Percentiles rank a stretch among this genome's conserved stretches.
Evolutionary conservation across 371 early-diverging fungal species (phyloP).

Genomic region (Rhizopus delemar): DNA sequence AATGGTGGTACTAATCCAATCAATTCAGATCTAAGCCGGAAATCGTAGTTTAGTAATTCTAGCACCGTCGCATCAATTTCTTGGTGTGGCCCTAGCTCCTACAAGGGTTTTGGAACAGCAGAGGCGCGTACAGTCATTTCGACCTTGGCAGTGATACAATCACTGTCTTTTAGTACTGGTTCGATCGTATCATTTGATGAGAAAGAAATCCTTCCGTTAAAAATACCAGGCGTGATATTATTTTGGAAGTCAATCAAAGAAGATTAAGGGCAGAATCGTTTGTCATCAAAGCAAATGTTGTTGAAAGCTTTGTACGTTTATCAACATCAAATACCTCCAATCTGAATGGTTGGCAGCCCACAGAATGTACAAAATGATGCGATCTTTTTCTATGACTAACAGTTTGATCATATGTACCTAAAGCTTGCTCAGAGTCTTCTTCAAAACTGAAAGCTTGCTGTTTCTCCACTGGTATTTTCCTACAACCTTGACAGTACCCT

Average conservation of each 20-base stretch:
- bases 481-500: slow-evolving; percentile 17
- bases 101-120: slow-evolving; percentile 19
- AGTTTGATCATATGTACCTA: slow-evolving; percentile 17
- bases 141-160: slow-evolving; percentile 18
- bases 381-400: slow-evolving; percentile 20
- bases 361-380: slow-evolving; percentile 20
- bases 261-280: slow-evolving; percentile 18
- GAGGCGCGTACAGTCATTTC: slow-evolving; percentile 20
- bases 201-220: slow-evolving; percentile 22
- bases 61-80: slow-evolving; percentile 18
- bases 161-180: slow-evolving; percentile 19
- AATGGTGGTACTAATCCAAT: slow-evolving; percentile 19
- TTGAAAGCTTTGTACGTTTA: slow-evolving; percentile 22
- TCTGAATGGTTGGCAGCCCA: slow-evolving; percentile 17
- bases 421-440: not conserved
- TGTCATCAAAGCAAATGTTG: slow-evolving; percentile 18
- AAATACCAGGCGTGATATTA: slow-evolving; percentile 24
- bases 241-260: slow-evolving; percentile 23
- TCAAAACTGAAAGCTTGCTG: slow-evolving; percentile 5
- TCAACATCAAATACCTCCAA: slow-evolving; percentile 17
- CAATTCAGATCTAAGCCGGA: slow-evolving; percentile 19
- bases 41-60: slow-evolving; percentile 20
- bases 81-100: slow-evolving; percentile 22
- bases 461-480: slow-evolving; percentile 16
- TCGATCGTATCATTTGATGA: slow-evolving; percentile 20